Base-by-base conservation (phyloP, 208 protist species). In the Blechomonas ayalai region DNA sequence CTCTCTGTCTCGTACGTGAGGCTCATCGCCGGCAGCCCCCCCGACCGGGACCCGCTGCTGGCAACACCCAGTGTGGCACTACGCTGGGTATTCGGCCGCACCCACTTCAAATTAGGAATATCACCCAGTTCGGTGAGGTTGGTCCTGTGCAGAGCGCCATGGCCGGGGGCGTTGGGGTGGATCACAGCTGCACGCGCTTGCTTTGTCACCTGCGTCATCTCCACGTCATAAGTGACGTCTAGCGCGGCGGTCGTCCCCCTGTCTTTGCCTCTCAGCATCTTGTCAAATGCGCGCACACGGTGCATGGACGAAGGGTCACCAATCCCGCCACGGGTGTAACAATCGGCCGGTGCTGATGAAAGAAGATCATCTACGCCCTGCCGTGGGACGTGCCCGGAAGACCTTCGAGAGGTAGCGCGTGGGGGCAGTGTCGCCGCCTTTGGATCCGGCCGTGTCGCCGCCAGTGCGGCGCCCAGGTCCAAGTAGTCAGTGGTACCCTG, bases 51-150 rank as follows among this genome's bases (percentile, higher is more conserved):
- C 12, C 5, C 32, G 6, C 36, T 25, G 15, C 58, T 57, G 33
- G 68, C 72, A 9, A 53, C 66, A 19, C 72, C 66, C 25, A 89
- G 67, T 23, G 67, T 39, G 3, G 63, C 68, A 15, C 51, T 45
- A 29, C 71, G 71, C 26, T 45, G 61, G 3, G 31, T 53, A 39
- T 53, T 64, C 4, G 80, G 80, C 48, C 67, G 66, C 16, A 67
- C 70, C 60, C 63, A 70, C 8, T 61, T 50, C 13, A 79, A 40
- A 29, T 73, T 80, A n/a, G 80, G 80, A 6, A 82, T 54, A 4
- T 84, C 59, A 9, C 74, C 73, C 18, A 89, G 59, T 42, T 89
- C 80, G 8, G 56, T 80, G 22, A 44, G 23, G 57, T 67, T 67
- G 7, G 73, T 29, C 20, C 50, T 32, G 46, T 78, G 68, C 35